Evolutionary conservation across 73 alveolate genomes (phyloP).

Genomic region (Uronychia binucleata): DNA sequence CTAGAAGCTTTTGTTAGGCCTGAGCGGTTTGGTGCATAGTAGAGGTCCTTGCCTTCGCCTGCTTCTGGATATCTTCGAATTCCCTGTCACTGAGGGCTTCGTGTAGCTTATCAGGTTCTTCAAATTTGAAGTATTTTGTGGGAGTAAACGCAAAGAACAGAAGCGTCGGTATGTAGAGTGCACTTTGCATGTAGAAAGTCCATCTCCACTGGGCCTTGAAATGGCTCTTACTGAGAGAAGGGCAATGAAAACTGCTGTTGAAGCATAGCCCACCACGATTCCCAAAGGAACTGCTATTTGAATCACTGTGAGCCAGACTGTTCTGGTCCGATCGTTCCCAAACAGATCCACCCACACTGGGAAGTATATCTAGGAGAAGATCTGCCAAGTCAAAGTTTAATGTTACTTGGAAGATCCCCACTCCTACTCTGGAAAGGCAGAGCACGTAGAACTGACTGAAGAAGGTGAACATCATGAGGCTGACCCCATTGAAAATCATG

Average conservation of each 20-base stretch:
- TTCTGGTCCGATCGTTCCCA: conserved; percentile 70
- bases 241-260: conserved; percentile 61
- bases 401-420: conserved; percentile 72
- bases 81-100: too few relatives aligned
- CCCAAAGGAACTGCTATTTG: conserved; percentile 83
- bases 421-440: conserved; percentile 62
- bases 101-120: too few relatives aligned
- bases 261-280: conserved; percentile 73
- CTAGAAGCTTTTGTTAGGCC: too few relatives aligned
- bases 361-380: conserved; percentile 68
- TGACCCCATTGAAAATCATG: conserved; percentile 16
- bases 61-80: background rate
- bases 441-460: conserved; percentile 32
- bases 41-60: background rate
- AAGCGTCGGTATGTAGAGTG: conserved; percentile 9
- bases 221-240: conserved; percentile 20
- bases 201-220: conserved; percentile 26
- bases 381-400: conserved; percentile 22
- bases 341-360: conserved; percentile 81
- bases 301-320: conserved; percentile 73
- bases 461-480: conserved; percentile 50
- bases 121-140: conserved; percentile 13
- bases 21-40: background rate
- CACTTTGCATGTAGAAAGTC: conserved; percentile 26
- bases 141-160: conserved; percentile 35